A percentile compares a stretch with the other conserved stretches of the same genome.
These are phyloP conservation scores for Hanseniaspora pseudoguilliermondii DNA, from an alignment of 805 yeast genomes.

Conservation along the genomic window DNA sequence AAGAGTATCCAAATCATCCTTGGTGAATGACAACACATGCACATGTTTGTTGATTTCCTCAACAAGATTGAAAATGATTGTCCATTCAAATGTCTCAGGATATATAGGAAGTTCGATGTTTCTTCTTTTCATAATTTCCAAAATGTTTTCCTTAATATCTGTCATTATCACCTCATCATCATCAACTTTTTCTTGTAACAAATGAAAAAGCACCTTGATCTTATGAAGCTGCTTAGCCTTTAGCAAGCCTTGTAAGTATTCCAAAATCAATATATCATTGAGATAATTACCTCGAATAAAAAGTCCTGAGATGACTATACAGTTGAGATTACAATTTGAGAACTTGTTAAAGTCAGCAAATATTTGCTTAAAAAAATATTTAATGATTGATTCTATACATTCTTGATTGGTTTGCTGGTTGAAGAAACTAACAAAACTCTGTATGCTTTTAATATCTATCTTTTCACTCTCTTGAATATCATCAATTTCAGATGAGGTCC, in stretches of 20 bases:
- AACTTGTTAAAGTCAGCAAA: conserved; percentile 4
- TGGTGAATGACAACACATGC: neutral
- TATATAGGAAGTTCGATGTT: conserved; percentile 4
- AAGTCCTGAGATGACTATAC: conserved; percentile 1
- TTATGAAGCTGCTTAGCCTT: conserved; percentile 3
- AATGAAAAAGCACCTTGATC: conserved; percentile 2
- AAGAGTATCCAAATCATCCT: neutral
- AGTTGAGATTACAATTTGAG: conserved; percentile 4
- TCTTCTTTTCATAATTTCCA: conserved; percentile 8
- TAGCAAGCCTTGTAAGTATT: conserved; percentile 1
- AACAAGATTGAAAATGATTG: neutral
- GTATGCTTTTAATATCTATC: neutral
- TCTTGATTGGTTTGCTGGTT: neutral
- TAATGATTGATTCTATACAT: neutral
- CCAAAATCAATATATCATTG: conserved; percentile 6
- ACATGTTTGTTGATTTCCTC: neutral
- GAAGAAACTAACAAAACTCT: neutral
- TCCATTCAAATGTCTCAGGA: conserved; percentile 8
- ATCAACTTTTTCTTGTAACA: neutral
- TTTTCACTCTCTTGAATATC: neutral
- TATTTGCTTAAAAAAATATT: conserved; percentile 3
- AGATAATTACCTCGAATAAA: conserved; percentile 1
- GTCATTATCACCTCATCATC: neutral
- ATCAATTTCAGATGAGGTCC: neutral
- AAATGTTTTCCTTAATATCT: conserved; percentile 6